Percentiles rank a stretch among this genome's conserved stretches.
Conservation (phyloP, 495 filamentous ascomycete species). For the Neurospora sp. region DNA sequence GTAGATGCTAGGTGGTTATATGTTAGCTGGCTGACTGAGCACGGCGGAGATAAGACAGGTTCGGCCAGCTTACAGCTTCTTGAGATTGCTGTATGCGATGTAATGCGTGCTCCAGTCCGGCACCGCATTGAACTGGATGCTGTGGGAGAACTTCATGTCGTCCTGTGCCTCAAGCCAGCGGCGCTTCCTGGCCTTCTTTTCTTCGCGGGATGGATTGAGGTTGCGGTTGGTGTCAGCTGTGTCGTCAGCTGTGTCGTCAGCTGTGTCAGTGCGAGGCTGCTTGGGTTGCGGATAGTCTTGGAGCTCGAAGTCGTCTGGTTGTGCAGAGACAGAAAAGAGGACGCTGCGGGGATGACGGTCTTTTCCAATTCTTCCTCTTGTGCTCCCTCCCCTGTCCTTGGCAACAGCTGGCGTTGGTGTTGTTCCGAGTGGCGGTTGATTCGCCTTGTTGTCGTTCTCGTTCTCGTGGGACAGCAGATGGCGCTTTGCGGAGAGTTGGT, state of each 20-base stretch:
- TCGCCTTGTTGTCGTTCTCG: slow-evolving; percentile 5
- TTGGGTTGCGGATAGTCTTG: slow-evolving; percentile 13
- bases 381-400: not conserved
- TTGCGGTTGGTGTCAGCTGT: not conserved
- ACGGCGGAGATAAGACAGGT: not conserved
- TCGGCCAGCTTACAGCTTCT: slow-evolving; percentile 69
- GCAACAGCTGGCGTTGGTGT: not conserved
- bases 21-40: not conserved
- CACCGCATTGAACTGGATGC: slow-evolving; percentile 98
- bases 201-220: slow-evolving; percentile 1
- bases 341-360: not conserved
- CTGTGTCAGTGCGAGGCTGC: not conserved
- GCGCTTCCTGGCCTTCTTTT: slow-evolving; percentile 39
- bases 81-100: slow-evolving; percentile 94
- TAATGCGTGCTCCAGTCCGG: slow-evolving; percentile 98
- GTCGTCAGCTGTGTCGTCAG: not conserved
- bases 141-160: slow-evolving; percentile 99
- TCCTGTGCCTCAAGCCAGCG: slow-evolving; percentile 49
- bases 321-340: not conserved
- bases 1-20: slow-evolving; percentile 61
- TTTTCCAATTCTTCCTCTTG: not conserved
- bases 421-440: not conserved
- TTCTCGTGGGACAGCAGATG: slow-evolving; percentile 11
- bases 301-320: slow-evolving; percentile 27
- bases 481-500: slow-evolving; percentile 12